Conservation (phyloP, 345 rosid species). For the Erodium maritimum region DNA sequence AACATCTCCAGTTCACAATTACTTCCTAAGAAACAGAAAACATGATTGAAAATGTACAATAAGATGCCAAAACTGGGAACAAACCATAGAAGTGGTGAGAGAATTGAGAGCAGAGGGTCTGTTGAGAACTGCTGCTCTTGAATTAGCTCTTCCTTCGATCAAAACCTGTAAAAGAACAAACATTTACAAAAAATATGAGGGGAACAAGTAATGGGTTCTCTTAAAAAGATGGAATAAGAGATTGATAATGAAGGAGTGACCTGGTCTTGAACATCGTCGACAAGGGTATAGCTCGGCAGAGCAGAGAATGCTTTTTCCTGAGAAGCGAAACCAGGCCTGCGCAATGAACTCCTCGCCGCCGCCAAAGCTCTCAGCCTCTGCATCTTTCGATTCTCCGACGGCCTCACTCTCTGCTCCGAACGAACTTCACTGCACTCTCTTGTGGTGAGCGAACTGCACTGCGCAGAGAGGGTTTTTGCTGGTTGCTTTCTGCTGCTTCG, state of each 20-base stretch:
- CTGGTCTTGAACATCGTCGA: conserved; percentile 50
- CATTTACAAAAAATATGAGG: not conserved
- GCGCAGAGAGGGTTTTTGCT: too few relatives aligned
- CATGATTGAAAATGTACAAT: not conserved
- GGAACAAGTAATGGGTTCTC: not conserved
- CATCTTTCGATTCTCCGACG: conserved; percentile 19
- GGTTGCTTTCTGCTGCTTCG: too few relatives aligned
- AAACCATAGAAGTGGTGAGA: conserved; percentile 58
- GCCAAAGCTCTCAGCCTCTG: conserved; percentile 40
- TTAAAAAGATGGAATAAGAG: not conserved
- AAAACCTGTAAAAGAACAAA: conserved; percentile 32
- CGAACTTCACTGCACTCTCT: too few relatives aligned
- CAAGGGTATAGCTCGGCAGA: conserved; percentile 37
- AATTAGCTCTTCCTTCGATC: conserved; percentile 84
- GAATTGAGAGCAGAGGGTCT: conserved; percentile 70
- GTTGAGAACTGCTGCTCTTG: conserved; percentile 78
- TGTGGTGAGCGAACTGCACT: too few relatives aligned
- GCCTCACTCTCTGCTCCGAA: not conserved
- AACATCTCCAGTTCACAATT: too few relatives aligned
- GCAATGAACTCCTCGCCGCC: conserved; percentile 23
- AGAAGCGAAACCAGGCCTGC: conserved; percentile 24
- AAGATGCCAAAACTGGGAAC: not conserved
- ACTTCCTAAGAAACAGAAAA: not conserved
- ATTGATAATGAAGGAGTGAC: conserved; percentile 14
- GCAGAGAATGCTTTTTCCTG: conserved; percentile 46